Base-by-base conservation (phyloP, 192 early-diverging fungal genomes). In the Helicostylum pulchrum region DNA sequence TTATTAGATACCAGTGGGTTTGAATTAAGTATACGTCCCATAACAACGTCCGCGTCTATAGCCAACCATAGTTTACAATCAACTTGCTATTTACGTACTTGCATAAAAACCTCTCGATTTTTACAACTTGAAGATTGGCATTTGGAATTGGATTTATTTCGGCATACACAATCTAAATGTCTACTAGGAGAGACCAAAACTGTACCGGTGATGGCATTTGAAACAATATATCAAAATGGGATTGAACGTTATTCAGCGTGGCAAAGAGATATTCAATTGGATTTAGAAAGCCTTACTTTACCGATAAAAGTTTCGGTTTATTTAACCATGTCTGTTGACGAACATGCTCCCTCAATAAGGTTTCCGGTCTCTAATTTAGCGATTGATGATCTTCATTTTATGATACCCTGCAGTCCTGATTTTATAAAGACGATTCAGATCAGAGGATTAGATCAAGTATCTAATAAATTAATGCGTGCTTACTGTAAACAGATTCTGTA, bases 381-480 rank as follows among this genome's bases (percentile, higher is more conserved):
- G 36, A 23, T 59, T 39, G 57, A 59, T 59, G 57, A 59, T 45
- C 15, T 59, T 9, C 57, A 59, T 26, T 59, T 59, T 23, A 36
- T 36, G 5, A 26, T 45, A 12, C 17, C 57, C 23, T 45, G 36
- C 7, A 45, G 32, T 7, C 19, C 32, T 20, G 43, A 59, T 59
- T 39, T 14, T n/a, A 23, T 59, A 5, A 44, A 36, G 5, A 59
- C 19, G 4, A 44, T 59, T 26, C 17, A 59, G 6, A 43, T 17
- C 5, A 43, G 43, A 45, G 57, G 57, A 0, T 9, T 59, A 15
- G 20, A 59, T 12, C 42, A 59, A 30, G 43, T 59, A 14, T 59
- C 57, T 19, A 10, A 59, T 10, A 45, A 44, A 36, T 1, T 59
- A 4, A 42, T 21, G 11, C 15, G 17, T 14, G 32, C 57, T 1